phyloP scores from a whole-genome alignment of 2,329 filamentous ascomycete genomes.

The Colletotrichum endophyticum region DNA sequence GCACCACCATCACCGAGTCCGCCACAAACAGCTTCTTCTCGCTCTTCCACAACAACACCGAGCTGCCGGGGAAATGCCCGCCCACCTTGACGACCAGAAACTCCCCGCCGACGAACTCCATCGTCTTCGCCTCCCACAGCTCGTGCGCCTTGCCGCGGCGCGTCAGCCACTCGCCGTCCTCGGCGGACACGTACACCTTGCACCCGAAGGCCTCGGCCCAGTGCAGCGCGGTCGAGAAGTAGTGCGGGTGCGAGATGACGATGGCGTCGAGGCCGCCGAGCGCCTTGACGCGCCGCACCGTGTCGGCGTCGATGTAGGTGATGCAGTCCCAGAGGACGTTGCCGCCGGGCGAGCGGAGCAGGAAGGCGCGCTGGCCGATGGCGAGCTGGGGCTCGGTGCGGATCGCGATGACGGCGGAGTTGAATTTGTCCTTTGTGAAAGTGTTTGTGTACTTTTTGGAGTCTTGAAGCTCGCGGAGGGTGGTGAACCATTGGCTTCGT shows the following conservation, averaged over 20 bases:
- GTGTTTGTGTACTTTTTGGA: slow-evolving; percentile 53
- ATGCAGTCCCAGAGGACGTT: slow-evolving; percentile 85
- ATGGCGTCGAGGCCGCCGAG: slow-evolving; percentile 75
- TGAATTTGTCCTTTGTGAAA: slow-evolving; percentile 50
- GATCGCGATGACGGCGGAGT: slow-evolving; percentile 52
- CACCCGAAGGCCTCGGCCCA: slow-evolving; percentile 75
- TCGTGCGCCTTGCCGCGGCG: slow-evolving; percentile 46
- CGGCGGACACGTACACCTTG: slow-evolving; percentile 69
- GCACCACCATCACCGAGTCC: slow-evolving; percentile 77
- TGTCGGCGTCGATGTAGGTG: slow-evolving; percentile 70
- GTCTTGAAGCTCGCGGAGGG: slow-evolving; percentile 50
- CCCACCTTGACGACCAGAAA: slow-evolving; percentile 72
- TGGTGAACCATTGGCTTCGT: slow-evolving; percentile 69
- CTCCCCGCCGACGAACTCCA: slow-evolving; percentile 49
- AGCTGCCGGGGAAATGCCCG: slow-evolving; percentile 80
- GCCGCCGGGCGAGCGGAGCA: slow-evolving; percentile 68
- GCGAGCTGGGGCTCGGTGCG: slow-evolving; percentile 63
- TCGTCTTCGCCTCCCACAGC: slow-evolving; percentile 49
- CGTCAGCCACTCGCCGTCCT: slow-evolving; percentile 71
- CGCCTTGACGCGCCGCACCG: slow-evolving; percentile 58
- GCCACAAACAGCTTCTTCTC: slow-evolving; percentile 71
- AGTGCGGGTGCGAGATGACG: slow-evolving; percentile 81
- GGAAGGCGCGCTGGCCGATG: slow-evolving; percentile 77
- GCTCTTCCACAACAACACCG: slow-evolving; percentile 63
- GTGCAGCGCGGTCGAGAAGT: slow-evolving; percentile 76